Evolutionary conservation across 352 stramenopile genomes (phyloP), one percentile per base, ranked within the genome.

Genomic region (Globisporangium irregulare): DNA sequence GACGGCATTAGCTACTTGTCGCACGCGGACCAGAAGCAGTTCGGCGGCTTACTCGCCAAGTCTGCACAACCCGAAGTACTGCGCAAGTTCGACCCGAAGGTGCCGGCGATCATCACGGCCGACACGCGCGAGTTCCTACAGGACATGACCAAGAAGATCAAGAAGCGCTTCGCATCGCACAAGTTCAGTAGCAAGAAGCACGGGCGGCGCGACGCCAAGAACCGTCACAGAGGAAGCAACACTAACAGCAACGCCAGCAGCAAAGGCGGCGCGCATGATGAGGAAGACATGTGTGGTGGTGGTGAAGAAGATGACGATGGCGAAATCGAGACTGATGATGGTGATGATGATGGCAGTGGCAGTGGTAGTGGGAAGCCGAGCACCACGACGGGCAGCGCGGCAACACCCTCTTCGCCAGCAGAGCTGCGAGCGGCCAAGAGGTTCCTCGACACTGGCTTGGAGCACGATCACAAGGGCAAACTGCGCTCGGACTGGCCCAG

Each of bases 1-100:
- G 65, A 78, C 24, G 86, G 86, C 29, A 82, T 94, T 53, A 76
- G 80, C 3, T 88, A 92, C 64, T 70, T 94, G 41, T 92, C 84
- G 3, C 84, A 91, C 53, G 41, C 62, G 3, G 86, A 92, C 57
- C 84, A 92, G 62, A 68, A 34, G 15, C 53, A 72, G 61, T 67
- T 62, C 10, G 64, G 67, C 38, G 60, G 51, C 4, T 46, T 72
- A 34, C 64, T 86, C 5, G 66, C 66, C 8, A 62, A 50, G 43
- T 78, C 78, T 0, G 69, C 74, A 4, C 58, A 74, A 32, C 78
- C 78, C 1, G 72, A 80, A 29, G 78, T 82, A 51, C 58, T 84
- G 41, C 58, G 63, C 56, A 80, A 80, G 58, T 79, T 82, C 24
- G 67, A 84, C 27, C 58, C 69, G 36, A 15, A 65, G 12, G 54